Evolutionary conservation across 169 alveolate genomes (phyloP), one percentile per base, ranked within the genome.

Genomic region (Plasmodium berghei): DNA sequence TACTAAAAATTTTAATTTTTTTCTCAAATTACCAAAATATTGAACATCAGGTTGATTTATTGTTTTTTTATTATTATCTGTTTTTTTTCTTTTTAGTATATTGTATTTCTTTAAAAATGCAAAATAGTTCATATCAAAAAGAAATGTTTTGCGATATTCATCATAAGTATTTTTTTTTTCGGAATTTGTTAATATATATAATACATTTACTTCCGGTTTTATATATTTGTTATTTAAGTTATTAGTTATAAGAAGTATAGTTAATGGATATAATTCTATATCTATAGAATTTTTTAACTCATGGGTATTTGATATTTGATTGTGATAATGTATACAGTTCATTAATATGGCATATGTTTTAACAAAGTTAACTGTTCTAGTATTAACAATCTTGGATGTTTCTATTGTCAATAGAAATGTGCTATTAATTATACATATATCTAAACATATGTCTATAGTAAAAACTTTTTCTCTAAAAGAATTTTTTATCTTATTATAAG

Each of bases 281-380:
- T 86, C 91, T 34, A 71, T 86, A 5, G 91, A 86, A 22, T 61
- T 59, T 52, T 70, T 86, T 49, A 86, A 48, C 54, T 86, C 91
- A 63, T 86, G 75, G 9, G 86, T 86, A 26, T 86, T 86, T 18
- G 91, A 86, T 70, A 86, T 86, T 52, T 86, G 91, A 55, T 86
- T 86, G 34, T 86, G 91, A 26, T 86, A 86, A 48, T 86, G 91
- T 59, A 86, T 58, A 54, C 91, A 86, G n/a, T 86, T 86, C 87
- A 86, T 70, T 49, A 86, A 56, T 5, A 86, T 20, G 22, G 91
- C 91, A 45, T 86, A 86, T 16, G 87, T 86, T n/a, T 86, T 86
- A 22, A 86, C 91, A 63, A 86, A 86, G 20, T 70, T 46, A 16
- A 70, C 75, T 9, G 24, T 71, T 52, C 72, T 58, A 10, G 45